A percentile compares a stretch with the other conserved stretches of the same genome.
Evolutionary conservation across 1,284 basidiomycete species (phyloP).

Genomic region (Sporisorium graminicola): DNA sequence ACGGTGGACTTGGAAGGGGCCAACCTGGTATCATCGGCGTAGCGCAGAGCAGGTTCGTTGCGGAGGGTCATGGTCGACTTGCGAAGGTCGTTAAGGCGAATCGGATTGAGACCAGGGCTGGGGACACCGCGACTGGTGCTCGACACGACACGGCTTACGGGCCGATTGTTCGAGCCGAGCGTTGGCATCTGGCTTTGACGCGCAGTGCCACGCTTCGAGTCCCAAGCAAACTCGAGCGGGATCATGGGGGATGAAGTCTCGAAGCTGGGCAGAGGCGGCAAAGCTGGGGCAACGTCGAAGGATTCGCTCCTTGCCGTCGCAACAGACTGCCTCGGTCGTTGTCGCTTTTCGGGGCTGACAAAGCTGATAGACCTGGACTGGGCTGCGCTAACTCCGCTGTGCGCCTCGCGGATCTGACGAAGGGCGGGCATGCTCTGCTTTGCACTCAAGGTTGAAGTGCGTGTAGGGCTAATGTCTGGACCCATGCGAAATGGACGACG

Average conservation of each 20-base stretch:
- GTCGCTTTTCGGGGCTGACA: conserved; percentile 19
- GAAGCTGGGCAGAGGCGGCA: conserved; percentile 47
- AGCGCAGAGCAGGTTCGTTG: conserved; percentile 27
- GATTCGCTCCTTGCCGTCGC: conserved; percentile 9
- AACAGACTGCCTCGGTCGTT: conserved; percentile 13
- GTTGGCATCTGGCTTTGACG: conserved; percentile 35
- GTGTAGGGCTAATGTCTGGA: conserved; percentile 19
- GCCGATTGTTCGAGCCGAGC: conserved; percentile 18
- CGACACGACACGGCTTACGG: conserved; percentile 46
- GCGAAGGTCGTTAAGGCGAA: conserved; percentile 37
- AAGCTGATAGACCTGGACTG: conserved; percentile 24
- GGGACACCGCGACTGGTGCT: conserved; percentile 52
- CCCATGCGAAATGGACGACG: conserved; percentile 13
- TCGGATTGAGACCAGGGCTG: conserved; percentile 32
- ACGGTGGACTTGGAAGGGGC: conserved; percentile 18
- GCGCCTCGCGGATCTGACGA: conserved; percentile 42
- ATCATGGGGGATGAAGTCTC: conserved; percentile 49
- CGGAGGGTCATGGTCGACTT: conserved; percentile 38
- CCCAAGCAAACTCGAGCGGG: conserved; percentile 39
- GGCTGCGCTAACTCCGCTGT: conserved; percentile 8
- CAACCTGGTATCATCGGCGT: conserved; percentile 16
- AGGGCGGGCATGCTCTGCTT: conserved; percentile 55
- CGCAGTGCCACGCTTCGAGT: conserved; percentile 20
- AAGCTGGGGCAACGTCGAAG: conserved; percentile 29
- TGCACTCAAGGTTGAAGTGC: conserved; percentile 14